Base-by-base conservation (phyloP, 352 stramenopile species). In the Globisporangium echinulatum region DNA sequence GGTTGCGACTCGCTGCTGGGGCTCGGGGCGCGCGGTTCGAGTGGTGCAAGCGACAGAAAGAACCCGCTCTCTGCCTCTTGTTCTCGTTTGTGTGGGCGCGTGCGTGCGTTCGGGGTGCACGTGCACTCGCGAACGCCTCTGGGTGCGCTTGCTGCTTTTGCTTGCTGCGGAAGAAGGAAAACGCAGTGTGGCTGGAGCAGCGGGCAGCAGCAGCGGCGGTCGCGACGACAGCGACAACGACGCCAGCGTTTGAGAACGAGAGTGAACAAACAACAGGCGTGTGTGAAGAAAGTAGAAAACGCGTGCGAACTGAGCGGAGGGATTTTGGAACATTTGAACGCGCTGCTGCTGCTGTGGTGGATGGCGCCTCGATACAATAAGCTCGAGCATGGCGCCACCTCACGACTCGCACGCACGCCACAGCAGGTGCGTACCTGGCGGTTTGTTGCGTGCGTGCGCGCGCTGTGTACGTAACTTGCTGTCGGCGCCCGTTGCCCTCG, bases 271-370 rank as follows among this genome's bases (percentile, higher is more conserved):
- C 25, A 33, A 33, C 2, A 8, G 39, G 7, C 5, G 39, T 13
- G 7, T 43, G 39, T 43, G 39, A 43, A 10, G 11, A 48, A n/a
- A 48, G 43, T 48, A 48, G 43, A 48, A 48, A 48, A 17, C 43
- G 13, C 11, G 52, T 38, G 51, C 46, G 49, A 54, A 56, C 25
- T 33, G 25, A 33, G 25, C 25, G 25, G 25, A 33, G 52, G 37
- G 37, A 56, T 56, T 56, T 47, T 56, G 52, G 52, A 56, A 56
- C 52, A 56, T 17, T 56, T 56, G 37, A n/a, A n/a, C n/a, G 33
- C 47, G 2, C 25, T 33, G 25, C 25, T 33, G 25, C n/a, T n/a
- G n/a, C n/a, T n/a, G n/a, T 33, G 25, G 25, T 33, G 25, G 25
- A 33, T 33, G 25, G 25, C 25, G 2, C 25, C 25, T 33, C 25